Percentiles rank a stretch among this genome's conserved stretches.
These are phyloP conservation scores for Panicum hallii DNA, from an alignment of 202 grass and related monocot genomes.

Conservation along the genomic window DNA sequence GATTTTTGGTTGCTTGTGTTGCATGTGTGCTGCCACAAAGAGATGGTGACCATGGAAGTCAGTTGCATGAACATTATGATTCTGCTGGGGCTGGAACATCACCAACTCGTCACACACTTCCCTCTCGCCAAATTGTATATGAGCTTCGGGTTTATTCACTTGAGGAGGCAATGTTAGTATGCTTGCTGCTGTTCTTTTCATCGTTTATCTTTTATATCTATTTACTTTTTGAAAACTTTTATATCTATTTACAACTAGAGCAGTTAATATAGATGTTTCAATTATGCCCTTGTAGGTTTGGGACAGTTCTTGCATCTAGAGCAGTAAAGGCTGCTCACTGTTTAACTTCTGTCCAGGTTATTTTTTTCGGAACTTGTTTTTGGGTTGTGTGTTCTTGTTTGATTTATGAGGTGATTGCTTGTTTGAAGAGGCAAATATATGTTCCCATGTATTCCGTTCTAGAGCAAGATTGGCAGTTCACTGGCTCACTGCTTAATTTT, in stretches of 20 bases:
- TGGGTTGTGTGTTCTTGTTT: not conserved
- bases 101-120: slow-evolving; percentile 88
- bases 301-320: slow-evolving; percentile 80
- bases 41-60: slow-evolving; percentile 72
- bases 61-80: slow-evolving; percentile 75
- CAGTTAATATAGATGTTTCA: slow-evolving; percentile 26
- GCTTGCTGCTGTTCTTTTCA: slow-evolving; percentile 30
- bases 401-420: not conserved
- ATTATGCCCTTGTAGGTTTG: slow-evolving; percentile 59
- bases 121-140: slow-evolving; percentile 90
- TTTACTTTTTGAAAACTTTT: not conserved
- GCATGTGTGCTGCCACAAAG: slow-evolving; percentile 90
- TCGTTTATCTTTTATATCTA: slow-evolving; percentile 4
- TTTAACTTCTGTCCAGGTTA: slow-evolving; percentile 91
- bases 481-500: slow-evolving; percentile 93
- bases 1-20: slow-evolving; percentile 95
- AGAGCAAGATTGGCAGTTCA: slow-evolving; percentile 78
- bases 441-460: slow-evolving; percentile 20
- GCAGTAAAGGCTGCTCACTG: slow-evolving; percentile 96
- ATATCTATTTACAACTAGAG: slow-evolving; percentile 17
- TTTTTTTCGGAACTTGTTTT: not conserved
- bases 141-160: slow-evolving; percentile 99
- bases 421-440: slow-evolving; percentile 8
- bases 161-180: slow-evolving; percentile 79
- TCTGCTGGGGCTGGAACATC: slow-evolving; percentile 75